These are phyloP conservation scores for Amoebophrya sp. DNA, from an alignment of 169 alveolate genomes.

Conservation along the genomic window DNA sequence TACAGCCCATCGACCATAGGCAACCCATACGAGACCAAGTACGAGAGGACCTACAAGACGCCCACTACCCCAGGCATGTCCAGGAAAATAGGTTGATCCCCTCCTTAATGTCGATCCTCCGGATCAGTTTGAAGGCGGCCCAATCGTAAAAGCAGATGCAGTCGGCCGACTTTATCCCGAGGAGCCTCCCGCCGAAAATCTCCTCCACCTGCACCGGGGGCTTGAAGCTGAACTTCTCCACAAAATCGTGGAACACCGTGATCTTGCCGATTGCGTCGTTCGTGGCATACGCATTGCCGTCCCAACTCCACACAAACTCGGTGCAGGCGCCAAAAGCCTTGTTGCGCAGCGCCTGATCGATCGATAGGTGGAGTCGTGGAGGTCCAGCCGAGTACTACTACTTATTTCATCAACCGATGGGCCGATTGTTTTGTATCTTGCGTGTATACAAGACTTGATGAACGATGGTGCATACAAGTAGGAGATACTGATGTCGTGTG, in stretches of 20 bases:
- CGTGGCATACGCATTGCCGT: conserved; percentile 84
- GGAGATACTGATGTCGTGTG: no score
- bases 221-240: conserved; percentile 57
- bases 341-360: conserved; percentile 67
- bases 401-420: no score
- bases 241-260: conserved; percentile 57
- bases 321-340: conserved; percentile 83
- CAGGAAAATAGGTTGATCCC: no score
- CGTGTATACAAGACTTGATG: no score
- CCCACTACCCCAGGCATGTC: no score
- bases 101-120: conserved; percentile 58
- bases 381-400: no score
- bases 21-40: no score
- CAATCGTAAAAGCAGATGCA: conserved; percentile 87
- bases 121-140: conserved; percentile 52
- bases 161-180: conserved; percentile 57
- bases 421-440: no score
- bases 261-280: conserved; percentile 64
- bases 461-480: no score
- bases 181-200: conserved; percentile 67
- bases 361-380: no score
- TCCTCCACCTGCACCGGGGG: conserved; percentile 65
- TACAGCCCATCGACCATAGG: no score
- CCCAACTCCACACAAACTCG: conserved; percentile 82
- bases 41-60: no score